Base-by-base conservation (phyloP, 2,329 filamentous ascomycete genomes). In the Ophiostoma quercus region DNA sequence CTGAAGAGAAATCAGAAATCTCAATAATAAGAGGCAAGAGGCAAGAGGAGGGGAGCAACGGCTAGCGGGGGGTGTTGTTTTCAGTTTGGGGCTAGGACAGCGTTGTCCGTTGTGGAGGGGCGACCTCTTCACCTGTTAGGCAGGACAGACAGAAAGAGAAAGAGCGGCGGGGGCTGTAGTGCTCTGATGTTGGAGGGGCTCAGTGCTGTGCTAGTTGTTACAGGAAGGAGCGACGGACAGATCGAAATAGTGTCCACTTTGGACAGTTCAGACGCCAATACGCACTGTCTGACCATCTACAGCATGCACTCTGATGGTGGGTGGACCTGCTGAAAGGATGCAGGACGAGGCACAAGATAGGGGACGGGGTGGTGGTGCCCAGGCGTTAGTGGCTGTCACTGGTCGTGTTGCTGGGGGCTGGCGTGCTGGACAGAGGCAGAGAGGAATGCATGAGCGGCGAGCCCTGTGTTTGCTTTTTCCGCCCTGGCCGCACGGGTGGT, bases 1-100 rank as follows among this genome's bases (percentile, higher is more conserved):
- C 11, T 41, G 25, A 25, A 54, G 43, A 74, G 25, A 19, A 75
- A 75, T 74, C 76, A 75, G 73, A 74, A 74, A 73, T 74, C 74
- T 73, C 70, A 75, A 73, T 71, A 74, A 74, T 37, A 72, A 29
- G 25, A 29, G 25, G 74, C 39, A 72, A 29, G 25, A 29, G 25
- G 25, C 25, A 29, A 29, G 71, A 72, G 72, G 67, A 73, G 74
- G 74, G 73, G 73, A 74, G 74, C 73, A 71, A 67, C 67, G 29
- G 12, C 57, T 68, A 65, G 67, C 39, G 60, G 68, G 60, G 67
- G 60, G 68, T 41, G 29, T 65, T 34, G 67, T 63, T 34, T 34
- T 34, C 34, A 34, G 67, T 11, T 39, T 51, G 62, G 32, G 51
- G 5, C 41, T 37, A 70, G 29, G 67, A 66, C 39, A 41, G 9